These are phyloP conservation scores for Pyrus betulifolia DNA, from an alignment of 306 rosid species.

Conservation along the genomic window DNA sequence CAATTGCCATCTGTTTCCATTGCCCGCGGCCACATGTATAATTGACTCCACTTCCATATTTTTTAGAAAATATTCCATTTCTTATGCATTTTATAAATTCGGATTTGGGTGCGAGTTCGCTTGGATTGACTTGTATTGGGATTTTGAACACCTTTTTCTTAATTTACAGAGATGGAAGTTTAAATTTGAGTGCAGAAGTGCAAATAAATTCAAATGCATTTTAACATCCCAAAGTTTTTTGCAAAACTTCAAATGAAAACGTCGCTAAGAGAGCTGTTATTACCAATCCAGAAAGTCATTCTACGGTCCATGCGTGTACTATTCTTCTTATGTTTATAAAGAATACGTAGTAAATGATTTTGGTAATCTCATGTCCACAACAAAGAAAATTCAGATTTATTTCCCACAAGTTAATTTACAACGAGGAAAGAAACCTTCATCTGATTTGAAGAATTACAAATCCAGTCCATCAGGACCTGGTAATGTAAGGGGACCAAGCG, in stretches of 20 bases:
- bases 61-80: not conserved
- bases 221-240: too few relatives aligned
- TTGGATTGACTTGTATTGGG: too few relatives aligned
- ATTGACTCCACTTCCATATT: not conserved
- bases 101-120: too few relatives aligned
- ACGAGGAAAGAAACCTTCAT: not conserved
- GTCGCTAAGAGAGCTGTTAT: too few relatives aligned
- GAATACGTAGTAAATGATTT: not conserved
- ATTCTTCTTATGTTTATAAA: too few relatives aligned
- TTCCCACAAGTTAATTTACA: slow-evolving; percentile 1
- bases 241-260: too few relatives aligned
- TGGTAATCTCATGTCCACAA: not conserved
- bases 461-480: slow-evolving; percentile 26
- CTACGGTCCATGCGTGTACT: not conserved
- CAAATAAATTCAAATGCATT: too few relatives aligned
- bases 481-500: slow-evolving; percentile 36
- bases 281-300: too few relatives aligned
- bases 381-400: not conserved
- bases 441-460: slow-evolving; percentile 4
- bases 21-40: not conserved
- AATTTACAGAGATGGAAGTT: too few relatives aligned
- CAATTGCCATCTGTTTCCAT: not conserved
- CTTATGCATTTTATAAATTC: too few relatives aligned
- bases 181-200: too few relatives aligned
- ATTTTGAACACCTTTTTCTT: too few relatives aligned